Evolutionary conservation across 2,329 filamentous ascomycete genomes (phyloP).

Genomic region (Plenodomus tracheiphilus): DNA sequence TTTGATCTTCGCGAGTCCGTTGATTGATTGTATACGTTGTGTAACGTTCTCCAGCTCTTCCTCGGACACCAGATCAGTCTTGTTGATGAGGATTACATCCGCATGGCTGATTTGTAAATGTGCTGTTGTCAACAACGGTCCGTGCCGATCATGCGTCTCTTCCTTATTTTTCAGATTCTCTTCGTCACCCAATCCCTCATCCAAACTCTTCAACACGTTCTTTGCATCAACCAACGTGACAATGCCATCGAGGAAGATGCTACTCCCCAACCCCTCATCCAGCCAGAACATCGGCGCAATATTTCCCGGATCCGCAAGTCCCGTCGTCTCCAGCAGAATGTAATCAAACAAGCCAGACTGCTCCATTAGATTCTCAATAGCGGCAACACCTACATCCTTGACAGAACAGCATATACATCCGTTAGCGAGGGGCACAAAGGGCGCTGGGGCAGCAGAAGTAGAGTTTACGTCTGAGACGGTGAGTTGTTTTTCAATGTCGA

Average conservation of each 20-base stretch:
- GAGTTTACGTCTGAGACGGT: conserved; percentile 67
- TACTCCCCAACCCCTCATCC: conserved; percentile 91
- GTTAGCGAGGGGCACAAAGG: conserved; percentile 91
- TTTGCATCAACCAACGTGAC: conserved; percentile 95
- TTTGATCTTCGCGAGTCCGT: conserved; percentile 82
- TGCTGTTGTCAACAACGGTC: conserved; percentile 81
- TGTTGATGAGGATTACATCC: conserved; percentile 94
- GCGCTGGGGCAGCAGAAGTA: conserved; percentile 32
- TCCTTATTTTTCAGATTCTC: conserved; percentile 51
- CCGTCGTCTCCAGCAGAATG: conserved; percentile 94
- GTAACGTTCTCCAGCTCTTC: conserved; percentile 71
- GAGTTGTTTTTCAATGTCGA: conserved; percentile 94
- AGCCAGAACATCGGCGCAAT: conserved; percentile 97
- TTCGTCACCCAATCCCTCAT: conserved; percentile 59
- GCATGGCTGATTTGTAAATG: conserved; percentile 97
- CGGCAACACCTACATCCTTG: conserved; percentile 93
- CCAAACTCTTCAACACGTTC: conserved; percentile 81
- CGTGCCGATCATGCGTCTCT: conserved; percentile 54
- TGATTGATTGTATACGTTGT: conserved; percentile 79
- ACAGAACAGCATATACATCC: conserved; percentile 98
- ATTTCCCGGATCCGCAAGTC: conserved; percentile 92
- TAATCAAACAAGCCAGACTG: conserved; percentile 95
- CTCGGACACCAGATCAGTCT: conserved; percentile 77
- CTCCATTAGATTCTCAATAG: conserved; percentile 94
- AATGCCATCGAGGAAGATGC: conserved; percentile 95